These are phyloP conservation scores for Microcyclosporella mali DNA, from an alignment of 2,329 filamentous ascomycete genomes.

Conservation along the genomic window DNA sequence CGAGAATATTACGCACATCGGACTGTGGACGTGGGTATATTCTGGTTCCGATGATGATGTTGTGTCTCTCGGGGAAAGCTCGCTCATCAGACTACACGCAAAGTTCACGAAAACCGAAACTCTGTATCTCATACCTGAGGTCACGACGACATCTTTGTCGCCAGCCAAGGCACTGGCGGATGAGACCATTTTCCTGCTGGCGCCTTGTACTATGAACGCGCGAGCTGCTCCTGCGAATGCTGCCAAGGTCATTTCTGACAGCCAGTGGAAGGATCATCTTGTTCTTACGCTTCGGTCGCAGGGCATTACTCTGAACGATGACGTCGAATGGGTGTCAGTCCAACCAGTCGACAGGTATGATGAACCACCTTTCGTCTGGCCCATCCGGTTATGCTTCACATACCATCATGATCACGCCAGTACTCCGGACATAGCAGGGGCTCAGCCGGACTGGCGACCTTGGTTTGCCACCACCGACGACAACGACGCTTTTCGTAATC, in stretches of 20 bases:
- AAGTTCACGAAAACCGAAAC: conserved; percentile 10
- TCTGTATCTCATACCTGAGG: conserved; percentile 13
- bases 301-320: conserved; percentile 11
- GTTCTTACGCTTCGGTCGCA: conserved; percentile 6
- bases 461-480: conserved; percentile 19
- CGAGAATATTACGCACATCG: conserved; percentile 9
- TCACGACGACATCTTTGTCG: conserved; percentile 5
- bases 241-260: conserved; percentile 2
- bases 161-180: background rate
- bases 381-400: conserved; percentile 19
- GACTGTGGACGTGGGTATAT: conserved; percentile 20
- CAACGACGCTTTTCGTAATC: conserved; percentile 28
- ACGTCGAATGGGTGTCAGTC: conserved; percentile 11
- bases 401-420: background rate
- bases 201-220: conserved; percentile 14
- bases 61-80: conserved; percentile 2
- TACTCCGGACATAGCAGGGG: background rate
- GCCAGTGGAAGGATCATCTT: conserved; percentile 10
- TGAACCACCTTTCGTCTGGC: conserved; percentile 19
- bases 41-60: background rate
- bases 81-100: conserved; percentile 11
- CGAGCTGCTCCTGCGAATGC: background rate
- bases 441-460: conserved; percentile 15
- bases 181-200: conserved; percentile 6
- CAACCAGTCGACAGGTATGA: conserved; percentile 4